These are phyloP conservation scores for Salvia splendens DNA, from an alignment of 257 asterid species.

Conservation along the genomic window DNA sequence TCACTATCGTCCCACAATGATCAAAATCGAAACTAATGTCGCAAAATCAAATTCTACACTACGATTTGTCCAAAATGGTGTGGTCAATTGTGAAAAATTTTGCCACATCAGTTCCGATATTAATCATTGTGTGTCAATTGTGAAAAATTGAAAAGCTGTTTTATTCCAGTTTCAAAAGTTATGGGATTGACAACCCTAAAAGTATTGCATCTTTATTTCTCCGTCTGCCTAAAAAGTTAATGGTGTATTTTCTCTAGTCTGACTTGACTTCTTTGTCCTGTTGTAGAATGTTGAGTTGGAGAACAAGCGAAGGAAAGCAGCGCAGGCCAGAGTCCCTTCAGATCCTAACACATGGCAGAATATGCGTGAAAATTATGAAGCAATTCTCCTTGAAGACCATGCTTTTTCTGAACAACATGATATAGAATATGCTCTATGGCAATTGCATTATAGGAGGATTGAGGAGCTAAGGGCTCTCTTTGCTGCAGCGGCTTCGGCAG, in stretches of 20 bases:
- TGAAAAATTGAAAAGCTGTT: too few relatives aligned
- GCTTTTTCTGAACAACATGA: slow-evolving; percentile 78
- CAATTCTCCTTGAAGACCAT: slow-evolving; percentile 75
- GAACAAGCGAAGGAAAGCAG: slow-evolving; percentile 64
- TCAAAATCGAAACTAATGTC: too few relatives aligned
- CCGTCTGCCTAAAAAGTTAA: slow-evolving; percentile 12
- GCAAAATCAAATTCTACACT: too few relatives aligned
- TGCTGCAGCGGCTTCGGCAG: slow-evolving; percentile 59
- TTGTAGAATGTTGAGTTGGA: slow-evolving; percentile 73
- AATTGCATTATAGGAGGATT: slow-evolving; percentile 77
- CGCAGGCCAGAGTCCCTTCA: slow-evolving; percentile 71
- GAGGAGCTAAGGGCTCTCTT: slow-evolving; percentile 79
- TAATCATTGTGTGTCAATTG: too few relatives aligned
- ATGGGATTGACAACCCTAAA: too few relatives aligned
- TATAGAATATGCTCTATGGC: slow-evolving; percentile 83
- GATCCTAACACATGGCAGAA: slow-evolving; percentile 85
- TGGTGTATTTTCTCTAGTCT: slow-evolving; percentile 8
- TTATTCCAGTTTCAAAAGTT: too few relatives aligned
- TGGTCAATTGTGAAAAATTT: too few relatives aligned
- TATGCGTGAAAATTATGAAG: slow-evolving; percentile 84
- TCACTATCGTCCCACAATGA: too few relatives aligned
- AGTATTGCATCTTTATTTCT: slow-evolving; percentile 13
- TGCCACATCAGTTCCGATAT: too few relatives aligned
- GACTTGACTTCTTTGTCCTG: slow-evolving; percentile 19
- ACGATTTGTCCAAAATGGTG: too few relatives aligned